These are phyloP conservation scores for Farysia itapuensis DNA, from an alignment of 1,284 basidiomycete species.

Conservation along the genomic window DNA sequence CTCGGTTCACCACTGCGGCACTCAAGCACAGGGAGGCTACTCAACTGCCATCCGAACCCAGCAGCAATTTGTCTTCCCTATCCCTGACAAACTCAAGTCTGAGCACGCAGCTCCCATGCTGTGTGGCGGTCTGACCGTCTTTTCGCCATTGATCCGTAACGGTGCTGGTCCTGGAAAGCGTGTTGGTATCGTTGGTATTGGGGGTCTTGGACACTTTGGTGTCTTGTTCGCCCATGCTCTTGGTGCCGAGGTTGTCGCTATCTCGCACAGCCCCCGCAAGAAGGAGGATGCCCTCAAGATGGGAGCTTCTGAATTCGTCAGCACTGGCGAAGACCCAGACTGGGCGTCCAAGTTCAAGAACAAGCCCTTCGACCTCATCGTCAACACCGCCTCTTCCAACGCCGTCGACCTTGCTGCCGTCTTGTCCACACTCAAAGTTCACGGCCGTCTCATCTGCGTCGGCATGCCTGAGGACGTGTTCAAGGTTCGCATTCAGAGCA, in stretches of 20 bases:
- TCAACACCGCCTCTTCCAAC: conserved; percentile 64
- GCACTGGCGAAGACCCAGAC: conserved; percentile 51
- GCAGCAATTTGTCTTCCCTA: conserved; percentile 71
- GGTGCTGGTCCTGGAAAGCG: conserved; percentile 69
- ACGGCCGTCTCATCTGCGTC: conserved; percentile 66
- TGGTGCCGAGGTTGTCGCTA: conserved; percentile 69
- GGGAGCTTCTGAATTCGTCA: conserved; percentile 65
- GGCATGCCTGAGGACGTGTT: conserved; percentile 64
- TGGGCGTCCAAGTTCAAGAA: conserved; percentile 48
- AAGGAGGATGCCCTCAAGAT: conserved; percentile 69
- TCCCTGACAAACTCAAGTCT: conserved; percentile 68
- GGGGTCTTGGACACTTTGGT: conserved; percentile 61
- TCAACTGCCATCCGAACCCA: conserved; percentile 70
- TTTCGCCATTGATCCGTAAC: conserved; percentile 69
- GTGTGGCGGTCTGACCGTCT: conserved; percentile 71
- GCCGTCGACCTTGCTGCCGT: conserved; percentile 63
- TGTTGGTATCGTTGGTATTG: conserved; percentile 68
- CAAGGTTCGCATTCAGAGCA: conserved; percentile 59
- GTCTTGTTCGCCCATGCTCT: conserved; percentile 68
- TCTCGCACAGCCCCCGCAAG: conserved; percentile 70
- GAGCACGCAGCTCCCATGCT: conserved; percentile 65
- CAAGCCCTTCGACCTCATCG: conserved; percentile 67
- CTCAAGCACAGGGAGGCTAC: conserved; percentile 68
- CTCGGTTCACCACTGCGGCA: conserved; percentile 65
- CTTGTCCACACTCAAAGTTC: conserved; percentile 64